Evolutionary conservation across 164 flowering plant genomes (phyloP), one percentile per base, ranked within the genome.

Genomic region (Magnolia changhungtana): DNA sequence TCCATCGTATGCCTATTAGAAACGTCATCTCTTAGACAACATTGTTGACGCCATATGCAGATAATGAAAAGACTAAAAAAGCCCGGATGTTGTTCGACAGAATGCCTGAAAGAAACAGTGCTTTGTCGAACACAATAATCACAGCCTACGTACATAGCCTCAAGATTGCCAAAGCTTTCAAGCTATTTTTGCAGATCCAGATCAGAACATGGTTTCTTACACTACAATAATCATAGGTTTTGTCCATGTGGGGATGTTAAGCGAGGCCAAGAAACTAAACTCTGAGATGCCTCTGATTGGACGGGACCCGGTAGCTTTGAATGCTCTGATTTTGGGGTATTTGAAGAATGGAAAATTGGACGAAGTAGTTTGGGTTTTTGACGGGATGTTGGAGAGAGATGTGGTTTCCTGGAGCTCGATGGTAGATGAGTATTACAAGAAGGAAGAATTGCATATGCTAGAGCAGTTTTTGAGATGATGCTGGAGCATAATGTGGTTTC

Each of bases 41-140:
- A 11, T 79, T 89, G 87, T 84, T 89, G 74, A 82, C 89, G 0
- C 89, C 83, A 0, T 86, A 84, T 49, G 82, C 86, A 0, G 73
- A 82, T 58, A 89, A 89, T 74, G 84, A 84, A 19, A 63, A 80
- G 37, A 65, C 78, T 7, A 65, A 5, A 1, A 78, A 78, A 52
- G 89, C 90, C 45, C 81, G 85, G 31, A 50, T 77, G 24, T 4
- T 87, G 84, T 89, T 87, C 50, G 89, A 89, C 18, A 74, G 82
- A 83, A 87, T 86, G 87, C 89, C 88, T 8, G 78, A 83, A 49
- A 71, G 84, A 74, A 86, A 55, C 63, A 50, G 77, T 37, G 86
- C 83, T 0, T 79, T 87, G 14, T 86, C 85, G 83, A 86, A 89
- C 51, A 89, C 92, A 0, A 85, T 86, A 86, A 83, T 89, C 20